Evolutionary conservation across 2,329 filamentous ascomycete species (phyloP).

Genomic region (Fusarium camptoceras): DNA sequence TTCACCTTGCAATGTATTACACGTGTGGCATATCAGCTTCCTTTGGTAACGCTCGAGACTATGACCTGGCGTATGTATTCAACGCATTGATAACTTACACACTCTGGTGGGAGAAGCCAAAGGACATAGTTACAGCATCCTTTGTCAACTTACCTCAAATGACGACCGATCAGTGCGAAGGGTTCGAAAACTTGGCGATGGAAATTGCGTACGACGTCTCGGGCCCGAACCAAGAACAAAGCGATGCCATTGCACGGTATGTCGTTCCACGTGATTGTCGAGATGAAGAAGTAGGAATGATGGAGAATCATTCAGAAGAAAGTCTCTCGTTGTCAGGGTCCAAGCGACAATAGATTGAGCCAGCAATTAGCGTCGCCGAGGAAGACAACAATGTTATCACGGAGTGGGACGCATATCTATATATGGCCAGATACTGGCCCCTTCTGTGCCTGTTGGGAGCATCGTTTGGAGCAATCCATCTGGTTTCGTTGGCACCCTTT

Average conservation of each 20-base stretch:
- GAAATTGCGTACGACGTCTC: constrained; percentile 15
- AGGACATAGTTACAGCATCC: constrained; percentile 14
- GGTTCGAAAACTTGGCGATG: constrained; percentile 16
- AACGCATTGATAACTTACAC: constrained; percentile 10
- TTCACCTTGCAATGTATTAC: constrained; percentile 13
- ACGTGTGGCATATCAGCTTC: constrained; percentile 1
- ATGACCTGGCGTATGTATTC: constrained; percentile 21
- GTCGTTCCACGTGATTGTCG: constrained; percentile 17
- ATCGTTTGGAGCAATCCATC: constrained; percentile 21
- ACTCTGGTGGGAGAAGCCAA: constrained; percentile 24
- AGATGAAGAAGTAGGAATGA: constrained; percentile 10
- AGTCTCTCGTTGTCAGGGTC: background rate
- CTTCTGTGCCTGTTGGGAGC: constrained; percentile 21
- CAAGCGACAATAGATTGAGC: background rate
- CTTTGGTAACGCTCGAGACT: constrained; percentile 14
- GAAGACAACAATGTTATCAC: constrained; percentile 4
- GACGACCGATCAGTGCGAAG: constrained; percentile 1
- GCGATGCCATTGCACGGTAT: constrained; percentile 13
- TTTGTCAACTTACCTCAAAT: constrained; percentile 7
- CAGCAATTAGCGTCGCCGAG: background rate
- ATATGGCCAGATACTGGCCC: constrained; percentile 29
- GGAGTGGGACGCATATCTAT: constrained; percentile 18
- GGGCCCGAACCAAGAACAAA: background rate
- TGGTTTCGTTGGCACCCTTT: constrained; percentile 19
- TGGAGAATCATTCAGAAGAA: background rate